Conservation (phyloP, 2,329 filamentous ascomycete genomes). For the Bipolaris cookei region DNA sequence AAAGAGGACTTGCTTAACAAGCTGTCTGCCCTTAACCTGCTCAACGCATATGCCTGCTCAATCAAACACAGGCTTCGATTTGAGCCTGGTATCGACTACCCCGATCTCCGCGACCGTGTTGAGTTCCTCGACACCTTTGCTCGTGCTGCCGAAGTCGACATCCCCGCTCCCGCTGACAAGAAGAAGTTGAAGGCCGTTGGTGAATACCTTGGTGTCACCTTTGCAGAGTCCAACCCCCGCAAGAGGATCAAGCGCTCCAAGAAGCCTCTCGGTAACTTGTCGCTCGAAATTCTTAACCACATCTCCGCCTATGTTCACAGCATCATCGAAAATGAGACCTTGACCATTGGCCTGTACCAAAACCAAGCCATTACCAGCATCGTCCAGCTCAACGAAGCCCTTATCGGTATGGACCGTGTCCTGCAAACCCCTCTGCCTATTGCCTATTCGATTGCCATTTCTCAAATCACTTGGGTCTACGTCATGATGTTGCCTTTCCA, state of each 20-base stretch:
- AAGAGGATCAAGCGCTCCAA: conserved; percentile 76
- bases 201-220: conserved; percentile 76
- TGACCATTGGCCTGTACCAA: conserved; percentile 65
- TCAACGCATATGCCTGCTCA: conserved; percentile 77
- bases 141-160: conserved; percentile 58
- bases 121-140: conserved; percentile 79
- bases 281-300: conserved; percentile 79
- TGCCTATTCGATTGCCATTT: conserved; percentile 83
- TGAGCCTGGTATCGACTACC: conserved; percentile 79
- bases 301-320: conserved; percentile 70
- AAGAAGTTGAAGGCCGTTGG: conserved; percentile 65
- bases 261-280: conserved; percentile 79
- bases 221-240: conserved; percentile 78
- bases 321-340: conserved; percentile 62
- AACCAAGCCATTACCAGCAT: conserved; percentile 65
- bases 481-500: conserved; percentile 83
- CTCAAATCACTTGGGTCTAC: conserved; percentile 86
- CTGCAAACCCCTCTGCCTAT: conserved; percentile 82
- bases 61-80: conserved; percentile 85
- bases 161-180: conserved; percentile 40
- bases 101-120: conserved; percentile 73
- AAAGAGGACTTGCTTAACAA: conserved; percentile 75
- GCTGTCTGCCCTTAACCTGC: conserved; percentile 74
- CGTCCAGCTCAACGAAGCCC: conserved; percentile 71
- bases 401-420: conserved; percentile 76